Base-by-base conservation (phyloP, 176 grass and related monocot genomes). In the Ananas comosus region DNA sequence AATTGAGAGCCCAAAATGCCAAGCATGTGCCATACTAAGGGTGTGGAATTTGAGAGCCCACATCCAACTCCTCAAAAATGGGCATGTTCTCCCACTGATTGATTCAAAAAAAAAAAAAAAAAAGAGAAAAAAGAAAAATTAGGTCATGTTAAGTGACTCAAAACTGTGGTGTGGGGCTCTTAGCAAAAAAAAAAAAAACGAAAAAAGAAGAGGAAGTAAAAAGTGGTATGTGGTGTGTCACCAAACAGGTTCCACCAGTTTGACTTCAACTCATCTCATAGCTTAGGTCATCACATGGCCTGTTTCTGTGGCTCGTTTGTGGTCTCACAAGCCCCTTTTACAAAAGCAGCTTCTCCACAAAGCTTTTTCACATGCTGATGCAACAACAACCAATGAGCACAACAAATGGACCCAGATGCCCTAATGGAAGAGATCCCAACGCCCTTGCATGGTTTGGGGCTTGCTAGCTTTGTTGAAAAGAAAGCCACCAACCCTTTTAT, bases 281-380 rank as follows among this genome's bases (percentile, higher is more conserved):
- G 51, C 13, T 64, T 5, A 79, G 78, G 56, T 51, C 56, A 61
- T 79, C 87, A 85, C 87, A 82, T 89, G 82, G 68, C 75, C 16
- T 82, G 78, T 79, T 80, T 50, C 27, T 24, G 48, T 10, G 3
- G 69, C 48, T 53, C 54, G 9, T 51, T 68, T 51, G 76, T 79
- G 75, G 82, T 82, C 71, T 78, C 75, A 67, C 70, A 49, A 52
- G 19, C 52, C n/a, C 18, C 78, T 77, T 83, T 84, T 59, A 11
- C 51, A 48, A 77, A 78, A 75, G 71, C 33, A 25, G 27, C 70
- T 72, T 53, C 51, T 24, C 67, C 10, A 74, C 53, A 47, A 64
- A n/a, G 11, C 28, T 64, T 17, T 66, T 51, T 77, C 53, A 66
- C 64, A 64, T 63, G 28, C 11, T 72, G 51, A n/a, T 22, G n/a